Conservation (phyloP, 345 rosid genomes). For the Gossypium bickii region DNA sequence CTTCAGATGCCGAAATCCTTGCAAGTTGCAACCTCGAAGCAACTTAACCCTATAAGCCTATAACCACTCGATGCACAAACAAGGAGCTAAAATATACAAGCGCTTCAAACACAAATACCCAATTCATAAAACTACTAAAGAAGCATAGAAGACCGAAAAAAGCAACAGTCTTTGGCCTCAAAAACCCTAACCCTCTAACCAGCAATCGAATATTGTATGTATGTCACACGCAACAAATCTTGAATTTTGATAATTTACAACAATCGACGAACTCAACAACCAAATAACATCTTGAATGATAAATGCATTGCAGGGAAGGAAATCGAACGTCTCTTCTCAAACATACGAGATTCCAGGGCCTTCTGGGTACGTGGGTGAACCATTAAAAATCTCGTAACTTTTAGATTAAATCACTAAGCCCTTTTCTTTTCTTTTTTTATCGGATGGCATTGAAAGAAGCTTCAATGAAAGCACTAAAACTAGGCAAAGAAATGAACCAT, state of each 20-base stretch:
- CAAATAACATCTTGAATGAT: constrained; percentile 12
- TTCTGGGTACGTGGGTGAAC: constrained; percentile 16
- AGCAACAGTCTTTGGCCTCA: constrained; percentile 17
- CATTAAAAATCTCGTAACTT: constrained; percentile 26
- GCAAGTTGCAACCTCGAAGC: constrained; percentile 14
- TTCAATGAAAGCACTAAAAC: background rate
- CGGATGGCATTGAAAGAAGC: constrained; percentile 22
- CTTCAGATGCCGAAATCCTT: background rate
- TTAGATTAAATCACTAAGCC: constrained; percentile 13
- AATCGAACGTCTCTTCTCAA: constrained; percentile 17
- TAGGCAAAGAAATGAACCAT: constrained; percentile 12
- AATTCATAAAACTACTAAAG: constrained; percentile 14
- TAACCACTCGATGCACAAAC: constrained; percentile 10
- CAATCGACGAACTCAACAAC: constrained; percentile 17
- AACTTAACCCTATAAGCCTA: constrained; percentile 18
- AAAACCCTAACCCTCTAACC: constrained; percentile 30
- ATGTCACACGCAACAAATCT: constrained; percentile 4
- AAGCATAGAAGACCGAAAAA: constrained; percentile 9
- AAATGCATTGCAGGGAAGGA: constrained; percentile 17
- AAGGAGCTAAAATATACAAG: constrained; percentile 11
- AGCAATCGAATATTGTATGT: constrained; percentile 18
- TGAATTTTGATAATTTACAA: constrained; percentile 14
- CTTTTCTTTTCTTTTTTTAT: background rate
- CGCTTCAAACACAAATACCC: constrained; percentile 16
- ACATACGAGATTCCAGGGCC: background rate